phyloP scores from a whole-genome alignment of 345 rosid genomes.

The Salix viminalis region DNA sequence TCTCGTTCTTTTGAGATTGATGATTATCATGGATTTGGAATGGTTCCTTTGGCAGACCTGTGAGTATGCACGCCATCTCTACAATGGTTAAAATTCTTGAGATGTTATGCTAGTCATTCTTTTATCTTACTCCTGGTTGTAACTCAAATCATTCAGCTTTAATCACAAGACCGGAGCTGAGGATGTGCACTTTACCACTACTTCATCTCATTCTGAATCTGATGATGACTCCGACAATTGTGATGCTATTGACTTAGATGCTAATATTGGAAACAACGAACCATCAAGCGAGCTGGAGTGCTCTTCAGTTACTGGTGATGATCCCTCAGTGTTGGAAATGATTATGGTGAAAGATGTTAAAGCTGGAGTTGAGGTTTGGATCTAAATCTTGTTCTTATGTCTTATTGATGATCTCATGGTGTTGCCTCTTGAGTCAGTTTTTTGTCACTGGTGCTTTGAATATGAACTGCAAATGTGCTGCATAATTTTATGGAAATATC shows the following conservation, averaged over 20 bases:
- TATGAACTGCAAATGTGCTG: too few relatives aligned
- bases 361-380: conserved; percentile 65
- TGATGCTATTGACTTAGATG: conserved; percentile 26
- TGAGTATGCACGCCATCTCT: conserved; percentile 31
- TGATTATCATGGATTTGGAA: conserved; percentile 73
- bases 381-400: background rate
- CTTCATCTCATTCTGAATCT: conserved; percentile 45
- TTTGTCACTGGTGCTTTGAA: too few relatives aligned
- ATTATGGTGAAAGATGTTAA: conserved; percentile 78
- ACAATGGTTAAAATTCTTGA: background rate
- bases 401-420: too few relatives aligned
- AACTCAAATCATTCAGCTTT: conserved; percentile 41
- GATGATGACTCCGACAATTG: conserved; percentile 30
- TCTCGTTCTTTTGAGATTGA: conserved; percentile 77
- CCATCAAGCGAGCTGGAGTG: conserved; percentile 26
- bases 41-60: conserved; percentile 96
- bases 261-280: background rate
- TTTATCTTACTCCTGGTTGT: background rate
- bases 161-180: conserved; percentile 92
- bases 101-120: background rate
- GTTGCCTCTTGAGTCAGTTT: too few relatives aligned
- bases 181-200: conserved; percentile 71
- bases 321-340: conserved; percentile 57
- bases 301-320: conserved; percentile 25
- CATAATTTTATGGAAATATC: too few relatives aligned